These are phyloP conservation scores for Xylaria sp. DNA, from an alignment of 2,329 filamentous ascomycete species.

Conservation along the genomic window DNA sequence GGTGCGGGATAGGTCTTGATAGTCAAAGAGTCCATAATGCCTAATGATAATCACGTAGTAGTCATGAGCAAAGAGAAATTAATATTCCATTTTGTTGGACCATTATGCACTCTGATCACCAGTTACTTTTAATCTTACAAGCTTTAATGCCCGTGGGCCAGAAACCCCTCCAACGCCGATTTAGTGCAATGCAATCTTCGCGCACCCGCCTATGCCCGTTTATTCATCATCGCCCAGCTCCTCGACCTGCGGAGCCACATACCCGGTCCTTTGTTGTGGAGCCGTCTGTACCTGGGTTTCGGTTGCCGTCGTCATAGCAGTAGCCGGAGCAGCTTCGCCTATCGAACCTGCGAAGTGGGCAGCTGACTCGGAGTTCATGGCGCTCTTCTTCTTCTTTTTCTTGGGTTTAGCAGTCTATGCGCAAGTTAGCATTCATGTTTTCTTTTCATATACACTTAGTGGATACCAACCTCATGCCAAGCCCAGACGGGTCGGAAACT, in stretches of 20 bases:
- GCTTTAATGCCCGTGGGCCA: neutral
- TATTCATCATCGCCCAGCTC: slow-evolving; percentile 63
- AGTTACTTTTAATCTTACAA: slow-evolving; percentile 28
- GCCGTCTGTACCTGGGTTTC: slow-evolving; percentile 63
- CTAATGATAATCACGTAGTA: slow-evolving; percentile 18
- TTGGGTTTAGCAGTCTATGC: slow-evolving; percentile 51
- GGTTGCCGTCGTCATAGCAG: slow-evolving; percentile 66
- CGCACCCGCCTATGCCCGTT: slow-evolving; percentile 48
- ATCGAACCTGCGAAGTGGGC: slow-evolving; percentile 62
- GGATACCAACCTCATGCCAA: slow-evolving; percentile 86
- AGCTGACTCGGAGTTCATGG: slow-evolving; percentile 47
- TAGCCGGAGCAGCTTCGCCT: slow-evolving; percentile 62
- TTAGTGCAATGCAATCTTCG: slow-evolving; percentile 34
- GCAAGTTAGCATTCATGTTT: slow-evolving; percentile 19
- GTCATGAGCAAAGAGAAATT: slow-evolving; percentile 19
- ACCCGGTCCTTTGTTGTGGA: slow-evolving; percentile 50
- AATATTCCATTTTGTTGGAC: slow-evolving; percentile 22
- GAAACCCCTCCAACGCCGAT: slow-evolving; percentile 44
- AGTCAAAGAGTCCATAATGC: neutral
- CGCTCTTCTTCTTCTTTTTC: slow-evolving; percentile 70
- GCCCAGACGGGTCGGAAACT: slow-evolving; percentile 96
- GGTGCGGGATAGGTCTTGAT: neutral
- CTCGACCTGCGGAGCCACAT: slow-evolving; percentile 63
- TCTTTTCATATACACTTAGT: neutral
- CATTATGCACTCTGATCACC: slow-evolving; percentile 11